phyloP scores from a whole-genome alignment of 345 rosid species.

The Psidium guajava region DNA sequence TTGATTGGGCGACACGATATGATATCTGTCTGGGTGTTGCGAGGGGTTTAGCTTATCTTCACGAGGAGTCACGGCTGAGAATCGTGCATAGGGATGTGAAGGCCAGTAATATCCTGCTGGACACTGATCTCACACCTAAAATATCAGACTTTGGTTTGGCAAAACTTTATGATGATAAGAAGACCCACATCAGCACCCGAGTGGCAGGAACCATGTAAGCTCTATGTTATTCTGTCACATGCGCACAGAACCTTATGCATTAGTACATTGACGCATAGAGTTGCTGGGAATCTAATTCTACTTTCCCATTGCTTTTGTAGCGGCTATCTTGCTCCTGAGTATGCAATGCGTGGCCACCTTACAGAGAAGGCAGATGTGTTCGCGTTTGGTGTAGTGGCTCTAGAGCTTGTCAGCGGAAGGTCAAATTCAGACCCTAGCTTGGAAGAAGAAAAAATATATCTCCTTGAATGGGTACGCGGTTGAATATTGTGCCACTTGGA shows the following conservation, averaged over 20 bases:
- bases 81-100: conserved; percentile 55
- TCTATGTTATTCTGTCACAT: not conserved
- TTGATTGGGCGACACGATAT: conserved; percentile 28
- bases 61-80: conserved; percentile 49
- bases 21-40: conserved; percentile 42
- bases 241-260: not conserved
- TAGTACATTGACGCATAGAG: not conserved
- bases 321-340: conserved; percentile 71
- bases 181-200: conserved; percentile 51
- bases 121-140: conserved; percentile 36
- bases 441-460: conserved; percentile 41
- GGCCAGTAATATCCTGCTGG: conserved; percentile 38
- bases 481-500: not conserved
- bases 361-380: conserved; percentile 71
- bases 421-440: conserved; percentile 37
- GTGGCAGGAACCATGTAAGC: conserved; percentile 53
- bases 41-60: conserved; percentile 51
- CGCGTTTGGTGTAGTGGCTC: conserved; percentile 52
- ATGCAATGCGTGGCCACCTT: conserved; percentile 63
- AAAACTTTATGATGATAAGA: conserved; percentile 42
- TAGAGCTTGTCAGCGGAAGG: conserved; percentile 61
- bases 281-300: not conserved
- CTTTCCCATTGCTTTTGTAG: not conserved
- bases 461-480: conserved; percentile 57
- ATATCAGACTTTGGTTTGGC: conserved; percentile 58